Evolutionary conservation across 345 rosid species (phyloP), one percentile per base, ranked within the genome.

Genomic region (Eucalyptus regnans): DNA sequence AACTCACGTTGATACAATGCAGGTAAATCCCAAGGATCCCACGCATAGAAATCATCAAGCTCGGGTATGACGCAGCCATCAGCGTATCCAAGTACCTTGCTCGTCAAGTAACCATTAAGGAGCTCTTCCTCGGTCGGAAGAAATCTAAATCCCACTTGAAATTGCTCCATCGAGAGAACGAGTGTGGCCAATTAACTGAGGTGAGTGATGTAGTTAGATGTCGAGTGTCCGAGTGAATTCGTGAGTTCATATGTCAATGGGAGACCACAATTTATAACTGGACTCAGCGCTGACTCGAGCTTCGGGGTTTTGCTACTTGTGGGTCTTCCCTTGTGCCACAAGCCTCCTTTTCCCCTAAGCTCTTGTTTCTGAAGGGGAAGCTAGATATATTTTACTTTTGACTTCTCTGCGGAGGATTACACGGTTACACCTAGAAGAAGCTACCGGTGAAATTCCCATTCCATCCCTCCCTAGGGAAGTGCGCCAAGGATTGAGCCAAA

Each of bases 151-250:
- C 89, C 89, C 27, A 71, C 25, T 6, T 37, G 46, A 18, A 18
- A 71, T 71, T 1, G 46, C 81, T 71, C 81, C 81, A 37, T 71
- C 3, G 2, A 3, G 44, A 71, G 46, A 71, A 1, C 3, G 25
- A 9, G 81, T 71, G 0, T 33, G 44, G 81, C 46, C 9, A 71
- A 33, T 71, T 9, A 37, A 0, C 46, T 18, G 9, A 18, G 5
- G 11, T 23, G 22, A 37, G 44, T 9, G 81, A 68, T 17, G 12
- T 17, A 33, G 46, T 15, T 5, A 16, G 46, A 33, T 33, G 25
- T 0, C 1, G 8, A 5, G 27, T 18, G 25, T 71, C 9, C 22
- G 25, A 17, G 81, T 9, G 7, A 9, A 71, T 71, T 0, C 3
- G 81, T 8, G 46, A 71, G 81, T 71, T 71, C 81, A 5, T 5